A percentile compares a stretch with the other conserved stretches of the same genome.
phyloP scores from a whole-genome alignment of 2,329 filamentous ascomycete genomes.

The Neofusicoccum ribis region DNA sequence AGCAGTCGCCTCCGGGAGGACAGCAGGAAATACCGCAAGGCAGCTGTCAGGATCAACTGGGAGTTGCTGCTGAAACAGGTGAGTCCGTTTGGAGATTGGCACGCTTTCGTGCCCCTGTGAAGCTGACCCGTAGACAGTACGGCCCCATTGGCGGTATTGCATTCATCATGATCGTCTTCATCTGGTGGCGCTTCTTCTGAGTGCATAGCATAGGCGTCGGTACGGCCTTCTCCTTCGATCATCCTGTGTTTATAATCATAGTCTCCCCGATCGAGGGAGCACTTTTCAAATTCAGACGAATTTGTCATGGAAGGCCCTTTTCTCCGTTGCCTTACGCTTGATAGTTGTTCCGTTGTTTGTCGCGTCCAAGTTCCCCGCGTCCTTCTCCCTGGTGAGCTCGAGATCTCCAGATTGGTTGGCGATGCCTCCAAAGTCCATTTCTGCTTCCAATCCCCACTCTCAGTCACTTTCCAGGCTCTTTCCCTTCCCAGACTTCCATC shows the following conservation, averaged over 20 bases:
- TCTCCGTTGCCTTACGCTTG: neutral
- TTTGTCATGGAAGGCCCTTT: neutral
- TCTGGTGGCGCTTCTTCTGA: slow-evolving; percentile 93
- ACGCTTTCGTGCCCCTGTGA: neutral
- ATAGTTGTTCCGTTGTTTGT: neutral
- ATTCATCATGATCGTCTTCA: slow-evolving; percentile 79
- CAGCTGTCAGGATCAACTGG: slow-evolving; percentile 97
- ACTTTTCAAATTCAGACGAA: neutral
- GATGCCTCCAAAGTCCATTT: too few species aligned
- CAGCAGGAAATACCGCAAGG: slow-evolving; percentile 88
- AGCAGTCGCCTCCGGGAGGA: slow-evolving; percentile 85
- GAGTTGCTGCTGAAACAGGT: slow-evolving; percentile 89
- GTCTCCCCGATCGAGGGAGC: neutral
- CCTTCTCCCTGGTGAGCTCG: too few species aligned
- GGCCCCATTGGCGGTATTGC: slow-evolving; percentile 82
- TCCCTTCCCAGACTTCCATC: too few species aligned
- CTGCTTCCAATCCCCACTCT: too few species aligned
- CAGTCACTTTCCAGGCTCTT: too few species aligned
- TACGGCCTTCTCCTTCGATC: slow-evolving; percentile 8
- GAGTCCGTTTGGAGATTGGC: slow-evolving; percentile 26
- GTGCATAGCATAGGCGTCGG: slow-evolving; percentile 21
- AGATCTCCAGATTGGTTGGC: too few species aligned
- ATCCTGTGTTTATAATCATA: slow-evolving; percentile 9
- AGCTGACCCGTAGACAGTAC: slow-evolving; percentile 56
- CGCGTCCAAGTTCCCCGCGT: neutral